These are phyloP conservation scores for Emmonsiellopsis sp. DNA, from an alignment of 2,329 filamentous ascomycete species.

Conservation along the genomic window DNA sequence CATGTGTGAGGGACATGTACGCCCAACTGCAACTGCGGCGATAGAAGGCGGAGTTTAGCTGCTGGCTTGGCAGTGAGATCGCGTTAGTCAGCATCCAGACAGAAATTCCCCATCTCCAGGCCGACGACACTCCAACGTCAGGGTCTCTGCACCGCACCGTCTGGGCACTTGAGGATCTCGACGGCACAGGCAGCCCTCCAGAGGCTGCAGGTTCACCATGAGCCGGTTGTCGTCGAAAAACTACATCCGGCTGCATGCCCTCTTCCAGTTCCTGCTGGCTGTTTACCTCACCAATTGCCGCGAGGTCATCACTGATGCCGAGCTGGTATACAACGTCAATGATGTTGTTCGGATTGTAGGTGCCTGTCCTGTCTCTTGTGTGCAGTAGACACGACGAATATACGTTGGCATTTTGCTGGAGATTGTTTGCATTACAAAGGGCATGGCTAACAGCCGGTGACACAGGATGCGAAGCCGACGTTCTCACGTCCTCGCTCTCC, in stretches of 20 bases:
- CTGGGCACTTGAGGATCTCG: not conserved
- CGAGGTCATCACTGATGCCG: constrained; percentile 63
- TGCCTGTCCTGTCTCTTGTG: not conserved
- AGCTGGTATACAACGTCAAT: constrained; percentile 70
- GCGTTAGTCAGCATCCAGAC: too few species aligned
- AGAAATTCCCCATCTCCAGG: too few species aligned
- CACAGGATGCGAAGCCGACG: constrained; percentile 47
- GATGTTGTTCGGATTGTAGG: constrained; percentile 73
- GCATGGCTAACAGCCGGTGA: not conserved
- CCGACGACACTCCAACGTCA: not conserved
- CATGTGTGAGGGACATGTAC: too few species aligned
- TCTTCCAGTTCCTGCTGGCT: constrained; percentile 76
- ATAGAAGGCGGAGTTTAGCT: too few species aligned
- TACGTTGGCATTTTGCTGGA: not conserved
- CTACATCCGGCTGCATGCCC: constrained; percentile 69
- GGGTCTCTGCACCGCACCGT: not conserved
- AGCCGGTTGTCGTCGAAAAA: constrained; percentile 70
- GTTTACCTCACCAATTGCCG: constrained; percentile 76
- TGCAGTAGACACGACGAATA: not conserved
- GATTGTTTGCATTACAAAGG: not conserved
- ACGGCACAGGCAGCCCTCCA: constrained; percentile 1
- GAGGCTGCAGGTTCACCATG: constrained; percentile 46
- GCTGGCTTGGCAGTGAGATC: too few species aligned
- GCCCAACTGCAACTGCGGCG: too few species aligned
- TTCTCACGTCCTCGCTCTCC: constrained; percentile 63